Evolutionary conservation across 768 basidiomycete genomes (phyloP), one percentile per base, ranked within the genome.

Genomic region (Sporobolomyces roseus): DNA sequence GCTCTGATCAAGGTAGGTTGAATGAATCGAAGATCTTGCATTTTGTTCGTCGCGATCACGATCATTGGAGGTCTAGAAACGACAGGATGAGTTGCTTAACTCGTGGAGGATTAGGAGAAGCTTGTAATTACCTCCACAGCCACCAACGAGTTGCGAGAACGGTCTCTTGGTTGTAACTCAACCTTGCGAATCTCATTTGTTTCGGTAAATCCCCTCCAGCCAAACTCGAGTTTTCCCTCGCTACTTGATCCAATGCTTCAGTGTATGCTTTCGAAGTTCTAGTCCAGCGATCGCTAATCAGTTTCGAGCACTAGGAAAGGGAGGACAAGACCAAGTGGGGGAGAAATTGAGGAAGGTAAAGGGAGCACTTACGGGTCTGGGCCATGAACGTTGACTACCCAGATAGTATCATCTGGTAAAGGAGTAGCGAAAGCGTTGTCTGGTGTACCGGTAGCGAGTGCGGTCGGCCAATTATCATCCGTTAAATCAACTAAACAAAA

Each of bases 341-440:
- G 33, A 41, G 38, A 9, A 17, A 41, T 41, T 41, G 23, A 30
- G 48, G 16, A 16, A 29, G 32, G 41, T 36, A 13, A 16, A 29
- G 32, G 41, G 38, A 13, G 30, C 12, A 66, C 67, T 49, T 16
- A 73, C 71, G 51, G 45, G 43, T 73, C 71, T 2, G 50, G 36
- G 4, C 71, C 71, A 46, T 60, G 48, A 2, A 73, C 61, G 16
- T 62, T 66, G 49, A 73, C 38, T 35, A 69, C 64, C 71, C 71
- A 73, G 21, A 64, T 43, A 1, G 58, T 65, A 12, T 73, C 65
- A 9, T 45, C 30, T 2, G 25, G 19, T 12, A 73, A 33, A n/a
- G 64, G 38, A 1, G 38, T 1, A 6, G 67, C 67, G 10, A 58
- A 65, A 1, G 71, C 61, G 48, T 69, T 73, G 19, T 58, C 58